These are phyloP conservation scores for Eucalyptus regnans DNA, from an alignment of 345 rosid genomes.

Conservation along the genomic window DNA sequence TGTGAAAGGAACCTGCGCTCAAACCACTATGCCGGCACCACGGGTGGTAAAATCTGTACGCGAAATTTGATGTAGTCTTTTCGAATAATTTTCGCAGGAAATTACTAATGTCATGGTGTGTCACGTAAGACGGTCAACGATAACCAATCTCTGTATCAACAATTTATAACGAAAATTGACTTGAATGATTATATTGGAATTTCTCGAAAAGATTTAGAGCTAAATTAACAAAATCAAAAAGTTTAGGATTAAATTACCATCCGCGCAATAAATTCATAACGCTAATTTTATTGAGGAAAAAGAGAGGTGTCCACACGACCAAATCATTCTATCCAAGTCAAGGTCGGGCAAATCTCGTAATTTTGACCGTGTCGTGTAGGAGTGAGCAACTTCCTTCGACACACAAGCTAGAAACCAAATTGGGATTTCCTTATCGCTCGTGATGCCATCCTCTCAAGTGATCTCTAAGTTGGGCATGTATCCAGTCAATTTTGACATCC, in stretches of 20 bases:
- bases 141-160: accelerated
- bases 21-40: no score
- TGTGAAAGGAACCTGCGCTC: no score
- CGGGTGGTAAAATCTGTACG: neutral
- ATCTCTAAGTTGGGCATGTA: neutral
- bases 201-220: neutral
- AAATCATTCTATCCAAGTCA: neutral
- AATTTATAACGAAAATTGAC: neutral
- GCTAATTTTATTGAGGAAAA: neutral
- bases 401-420: neutral
- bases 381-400: neutral
- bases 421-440: neutral
- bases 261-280: accelerated
- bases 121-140: accelerated
- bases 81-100: accelerated
- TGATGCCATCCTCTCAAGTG: neutral
- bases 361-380: neutral
- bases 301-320: neutral
- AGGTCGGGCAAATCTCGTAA: neutral
- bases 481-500: neutral
- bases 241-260: accelerated
- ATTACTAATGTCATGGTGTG: accelerated
- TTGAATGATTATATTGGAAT: neutral
- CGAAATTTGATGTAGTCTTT: accelerated
- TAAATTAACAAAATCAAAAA: accelerated